Evolutionary conservation across 805 yeast genomes (phyloP).

Genomic region (Spathaspora girioi): DNA sequence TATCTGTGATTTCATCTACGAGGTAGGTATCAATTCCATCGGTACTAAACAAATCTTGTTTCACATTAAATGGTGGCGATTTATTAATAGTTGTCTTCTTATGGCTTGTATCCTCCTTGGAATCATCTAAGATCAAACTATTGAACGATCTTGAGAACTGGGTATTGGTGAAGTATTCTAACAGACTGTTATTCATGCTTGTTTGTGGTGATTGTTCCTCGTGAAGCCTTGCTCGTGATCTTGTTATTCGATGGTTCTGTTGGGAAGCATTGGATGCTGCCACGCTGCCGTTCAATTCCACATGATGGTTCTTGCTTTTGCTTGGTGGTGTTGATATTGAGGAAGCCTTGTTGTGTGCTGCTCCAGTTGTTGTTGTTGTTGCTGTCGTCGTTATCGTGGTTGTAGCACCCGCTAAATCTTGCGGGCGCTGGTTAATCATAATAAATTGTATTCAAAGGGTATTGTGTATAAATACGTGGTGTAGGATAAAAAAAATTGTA

Average conservation of each 20-base stretch:
- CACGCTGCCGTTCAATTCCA: neutral
- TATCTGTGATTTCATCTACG: conserved; percentile 12
- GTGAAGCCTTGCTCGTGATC: neutral
- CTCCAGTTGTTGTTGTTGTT: conserved; percentile 1
- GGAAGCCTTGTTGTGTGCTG: neutral
- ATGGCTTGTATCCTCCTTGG: neutral
- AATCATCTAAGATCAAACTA: conserved; percentile 37
- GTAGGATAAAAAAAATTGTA: no score
- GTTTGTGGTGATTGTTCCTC: conserved; percentile 2
- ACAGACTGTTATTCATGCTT: conserved; percentile 4
- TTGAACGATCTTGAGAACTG: conserved; percentile 41
- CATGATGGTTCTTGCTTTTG: neutral
- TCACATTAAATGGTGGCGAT: conserved; percentile 40
- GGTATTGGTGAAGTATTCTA: conserved; percentile 35
- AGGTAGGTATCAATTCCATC: conserved; percentile 19
- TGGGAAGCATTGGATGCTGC: neutral
- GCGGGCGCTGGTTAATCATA: neutral
- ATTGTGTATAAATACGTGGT: neutral
- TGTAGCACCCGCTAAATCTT: neutral
- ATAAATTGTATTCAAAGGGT: neutral
- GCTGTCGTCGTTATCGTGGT: neutral
- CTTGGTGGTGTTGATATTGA: neutral
- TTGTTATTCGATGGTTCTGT: neutral
- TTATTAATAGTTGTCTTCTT: conserved; percentile 27
- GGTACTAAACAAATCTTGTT: conserved; percentile 21